Conservation (phyloP, 768 basidiomycete genomes). For the Agrocybe chaxingu region DNA sequence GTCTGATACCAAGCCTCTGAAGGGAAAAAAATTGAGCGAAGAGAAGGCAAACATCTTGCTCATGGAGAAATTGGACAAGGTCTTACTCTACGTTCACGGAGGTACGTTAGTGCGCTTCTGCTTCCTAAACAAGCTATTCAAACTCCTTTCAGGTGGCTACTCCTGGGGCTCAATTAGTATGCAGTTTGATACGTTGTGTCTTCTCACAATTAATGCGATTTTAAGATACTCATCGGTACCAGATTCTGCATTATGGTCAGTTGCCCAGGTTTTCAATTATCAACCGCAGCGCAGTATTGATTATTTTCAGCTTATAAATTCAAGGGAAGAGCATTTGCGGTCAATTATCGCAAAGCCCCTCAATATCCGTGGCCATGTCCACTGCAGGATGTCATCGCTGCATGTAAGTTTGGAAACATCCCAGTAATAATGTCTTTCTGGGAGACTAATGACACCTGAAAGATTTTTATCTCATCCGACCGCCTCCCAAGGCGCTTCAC, state of each 20-base stretch:
- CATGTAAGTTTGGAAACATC: slow-evolving; percentile 40
- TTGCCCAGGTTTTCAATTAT: slow-evolving; percentile 4
- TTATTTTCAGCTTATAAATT: slow-evolving; percentile 59
- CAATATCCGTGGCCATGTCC: slow-evolving; percentile 85
- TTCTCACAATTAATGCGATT: background rate
- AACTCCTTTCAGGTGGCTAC: slow-evolving; percentile 45
- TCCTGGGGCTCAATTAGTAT: slow-evolving; percentile 65
- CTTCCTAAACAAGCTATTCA: background rate
- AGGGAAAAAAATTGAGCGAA: slow-evolving; percentile 28
- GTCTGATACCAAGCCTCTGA: slow-evolving; percentile 16
- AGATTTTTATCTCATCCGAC: slow-evolving; percentile 75
- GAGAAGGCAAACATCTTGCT: slow-evolving; percentile 37
- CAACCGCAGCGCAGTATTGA: slow-evolving; percentile 6
- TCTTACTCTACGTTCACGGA: slow-evolving; percentile 69
- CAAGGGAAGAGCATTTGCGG: slow-evolving; percentile 62
- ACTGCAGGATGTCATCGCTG: slow-evolving; percentile 72
- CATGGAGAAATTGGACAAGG: slow-evolving; percentile 54
- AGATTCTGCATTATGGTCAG: slow-evolving; percentile 54
- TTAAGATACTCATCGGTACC: slow-evolving; percentile 58
- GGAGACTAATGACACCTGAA: background rate
- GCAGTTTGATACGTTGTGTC: slow-evolving; percentile 10
- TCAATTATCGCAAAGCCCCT: slow-evolving; percentile 68
- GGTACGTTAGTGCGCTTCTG: slow-evolving; percentile 28
- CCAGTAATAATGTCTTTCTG: no score
- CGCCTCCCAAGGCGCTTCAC: slow-evolving; percentile 64